These are phyloP conservation scores for Eucalyptus lansdowneana DNA, from an alignment of 345 rosid genomes.

Conservation along the genomic window DNA sequence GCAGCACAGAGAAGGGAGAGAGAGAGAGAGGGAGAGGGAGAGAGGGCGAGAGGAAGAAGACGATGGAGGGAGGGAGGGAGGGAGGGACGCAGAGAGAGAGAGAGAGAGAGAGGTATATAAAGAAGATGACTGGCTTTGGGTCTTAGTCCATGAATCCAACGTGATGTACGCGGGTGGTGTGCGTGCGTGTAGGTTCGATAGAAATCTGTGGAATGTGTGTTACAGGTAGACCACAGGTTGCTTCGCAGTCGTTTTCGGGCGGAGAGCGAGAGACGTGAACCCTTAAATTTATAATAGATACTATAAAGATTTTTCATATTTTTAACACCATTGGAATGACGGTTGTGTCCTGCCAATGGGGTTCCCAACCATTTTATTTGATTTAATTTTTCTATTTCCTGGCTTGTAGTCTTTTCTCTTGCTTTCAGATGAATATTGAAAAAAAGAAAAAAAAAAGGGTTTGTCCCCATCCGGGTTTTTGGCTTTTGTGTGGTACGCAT, in stretches of 20 bases:
- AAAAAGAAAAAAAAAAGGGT: neutral
- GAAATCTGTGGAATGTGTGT: neutral
- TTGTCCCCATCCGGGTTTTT: neutral
- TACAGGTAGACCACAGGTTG: conserved; percentile 70
- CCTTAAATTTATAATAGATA: neutral
- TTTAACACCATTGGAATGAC: conserved; percentile 10
- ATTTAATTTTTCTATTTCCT: neutral
- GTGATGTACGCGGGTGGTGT: neutral
- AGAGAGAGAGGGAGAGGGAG: neutral
- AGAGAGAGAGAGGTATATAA: conserved; percentile 3
- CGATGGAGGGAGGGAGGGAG: neutral
- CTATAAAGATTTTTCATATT: neutral
- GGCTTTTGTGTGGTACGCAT: neutral
- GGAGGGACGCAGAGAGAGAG: too few relatives aligned
- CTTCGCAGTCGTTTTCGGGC: conserved; percentile 82
- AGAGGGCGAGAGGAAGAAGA: neutral
- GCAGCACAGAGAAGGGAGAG: neutral
- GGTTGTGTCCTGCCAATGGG: neutral
- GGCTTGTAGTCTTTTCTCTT: neutral
- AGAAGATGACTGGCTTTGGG: neutral
- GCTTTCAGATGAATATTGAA: neutral
- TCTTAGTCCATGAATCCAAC: conserved; percentile 17
- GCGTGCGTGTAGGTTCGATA: neutral
- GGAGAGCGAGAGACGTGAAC: conserved; percentile 31
- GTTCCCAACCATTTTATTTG: neutral